A percentile compares a stretch with the other conserved stretches of the same genome.
These are phyloP conservation scores for Coniferiporia sulphurascens DNA, from an alignment of 1,284 basidiomycete genomes.

Conservation along the genomic window DNA sequence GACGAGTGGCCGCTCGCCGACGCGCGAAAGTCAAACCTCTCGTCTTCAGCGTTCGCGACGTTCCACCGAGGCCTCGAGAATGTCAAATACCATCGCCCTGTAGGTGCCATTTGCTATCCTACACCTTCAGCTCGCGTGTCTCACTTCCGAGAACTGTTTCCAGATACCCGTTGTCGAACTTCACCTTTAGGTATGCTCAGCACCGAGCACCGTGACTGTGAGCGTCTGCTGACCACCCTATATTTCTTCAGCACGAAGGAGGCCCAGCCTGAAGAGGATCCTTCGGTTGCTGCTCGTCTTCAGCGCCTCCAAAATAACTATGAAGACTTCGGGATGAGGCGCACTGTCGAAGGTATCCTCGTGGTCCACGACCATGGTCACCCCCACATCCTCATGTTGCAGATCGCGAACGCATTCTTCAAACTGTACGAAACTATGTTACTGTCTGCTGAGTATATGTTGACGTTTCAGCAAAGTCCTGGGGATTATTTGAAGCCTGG, in stretches of 20 bases:
- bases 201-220: background rate
- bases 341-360: constrained; percentile 94
- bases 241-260: constrained; percentile 74
- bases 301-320: constrained; percentile 93
- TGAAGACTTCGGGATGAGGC: constrained; percentile 91
- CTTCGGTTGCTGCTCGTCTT: constrained; percentile 85
- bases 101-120: constrained; percentile 31
- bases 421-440: constrained; percentile 70
- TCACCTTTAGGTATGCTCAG: constrained; percentile 67
- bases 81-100: constrained; percentile 78
- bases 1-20: background rate
- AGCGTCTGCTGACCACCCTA: constrained; percentile 7
- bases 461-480: constrained; percentile 52
- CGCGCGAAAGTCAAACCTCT: background rate
- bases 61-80: constrained; percentile 24
- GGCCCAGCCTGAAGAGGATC: constrained; percentile 93
- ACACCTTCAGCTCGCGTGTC: background rate
- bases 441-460: background rate
- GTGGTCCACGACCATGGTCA: constrained; percentile 94
- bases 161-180: constrained; percentile 83
- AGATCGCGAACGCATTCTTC: constrained; percentile 98
- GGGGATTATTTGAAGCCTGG: constrained; percentile 98
- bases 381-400: constrained; percentile 94
- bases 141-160: background rate
- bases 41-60: background rate